Evolutionary conservation across 2,329 filamentous ascomycete genomes (phyloP), one percentile per base, ranked within the genome.

Genomic region (Sclerotinia trifoliorum): DNA sequence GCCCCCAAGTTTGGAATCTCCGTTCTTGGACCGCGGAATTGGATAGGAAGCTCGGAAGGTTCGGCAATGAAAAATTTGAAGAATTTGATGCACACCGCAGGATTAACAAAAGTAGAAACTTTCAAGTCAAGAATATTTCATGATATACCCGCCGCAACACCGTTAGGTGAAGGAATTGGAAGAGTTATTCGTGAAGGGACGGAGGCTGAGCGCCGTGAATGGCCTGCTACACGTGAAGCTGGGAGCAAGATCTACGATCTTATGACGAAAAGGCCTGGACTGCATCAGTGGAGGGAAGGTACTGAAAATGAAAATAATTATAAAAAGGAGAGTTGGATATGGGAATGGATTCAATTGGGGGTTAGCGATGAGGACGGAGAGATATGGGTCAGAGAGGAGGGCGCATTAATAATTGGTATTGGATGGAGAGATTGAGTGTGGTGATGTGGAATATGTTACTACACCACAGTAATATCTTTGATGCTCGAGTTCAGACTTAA

Each of bases 281-380:
- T 42, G 46, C 42, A 10, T 8, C 8, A 39, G 11, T 44, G 46
- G 63, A 51, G n/a, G 21, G 42, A 42, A 19, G 55, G 39, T 11
- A 29, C 3, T 11, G 61, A 42, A 24, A 15, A 54, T 5, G 24
- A 39, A 52, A 48, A 24, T 11, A 32, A 39, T 32, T 17, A 5
- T 13, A 64, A 44, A 17, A 66, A 24, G 5, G n/a, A 24, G 42
- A 48, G 63, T 19, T 56, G 51, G 63, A 5, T n/a, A 21, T 42
- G 49, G 52, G 63, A 66, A 44, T 66, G 63, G 63, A 35, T 42
- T 17, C 46, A 48, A 44, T 35, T 65, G 39, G 56, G 35, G 3
- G 56, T 42, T 21, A 5, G 5, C 4, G 10, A 44, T 24, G 56
- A 46, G n/a, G 8, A 42, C 3, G 49, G 21, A 35, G 35, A 55